These are phyloP conservation scores for Saprolegnia diclina DNA, from an alignment of 352 stramenopile species.

Conservation along the genomic window DNA sequence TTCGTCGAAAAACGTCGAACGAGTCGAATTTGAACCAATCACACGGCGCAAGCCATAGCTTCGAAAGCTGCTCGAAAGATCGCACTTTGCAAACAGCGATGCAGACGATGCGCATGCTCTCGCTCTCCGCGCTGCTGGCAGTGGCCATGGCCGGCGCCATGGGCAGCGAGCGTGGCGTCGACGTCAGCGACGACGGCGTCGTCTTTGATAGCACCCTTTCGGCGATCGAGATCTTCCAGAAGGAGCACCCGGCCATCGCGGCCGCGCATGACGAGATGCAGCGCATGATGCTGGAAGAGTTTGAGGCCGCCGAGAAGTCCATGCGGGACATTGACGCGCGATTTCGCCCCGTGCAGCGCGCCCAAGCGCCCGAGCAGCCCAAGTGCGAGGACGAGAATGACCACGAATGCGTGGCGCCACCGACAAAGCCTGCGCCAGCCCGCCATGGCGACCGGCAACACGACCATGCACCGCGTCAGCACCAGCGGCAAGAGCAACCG, in stretches of 20 bases:
- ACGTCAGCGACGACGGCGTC: background rate
- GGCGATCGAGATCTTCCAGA: slow-evolving; percentile 12
- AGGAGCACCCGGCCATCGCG: slow-evolving; percentile 13
- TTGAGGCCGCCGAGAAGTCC: background rate
- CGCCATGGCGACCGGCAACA: background rate
- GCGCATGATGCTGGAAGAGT: slow-evolving; percentile 14
- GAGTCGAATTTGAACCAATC: slow-evolving; percentile 3
- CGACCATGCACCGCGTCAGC: background rate
- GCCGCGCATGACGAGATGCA: slow-evolving; percentile 12
- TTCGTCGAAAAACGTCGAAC: background rate
- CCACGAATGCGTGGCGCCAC: no score
- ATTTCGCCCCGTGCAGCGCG: background rate
- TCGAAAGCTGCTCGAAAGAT: slow-evolving; percentile 10
- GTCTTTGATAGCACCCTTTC: slow-evolving; percentile 17
- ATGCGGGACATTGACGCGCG: slow-evolving; percentile 6
- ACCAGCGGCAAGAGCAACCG: background rate
- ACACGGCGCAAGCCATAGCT: background rate
- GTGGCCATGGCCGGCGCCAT: background rate
- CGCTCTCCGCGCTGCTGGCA: background rate
- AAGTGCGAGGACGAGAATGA: no score
- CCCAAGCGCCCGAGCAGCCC: background rate
- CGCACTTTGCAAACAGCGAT: slow-evolving; percentile 8
- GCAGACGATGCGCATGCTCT: background rate
- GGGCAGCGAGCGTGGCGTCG: background rate
- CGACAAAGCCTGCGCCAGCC: no score